Base-by-base conservation (phyloP, 768 basidiomycete species). In the Podaxis sp. region DNA sequence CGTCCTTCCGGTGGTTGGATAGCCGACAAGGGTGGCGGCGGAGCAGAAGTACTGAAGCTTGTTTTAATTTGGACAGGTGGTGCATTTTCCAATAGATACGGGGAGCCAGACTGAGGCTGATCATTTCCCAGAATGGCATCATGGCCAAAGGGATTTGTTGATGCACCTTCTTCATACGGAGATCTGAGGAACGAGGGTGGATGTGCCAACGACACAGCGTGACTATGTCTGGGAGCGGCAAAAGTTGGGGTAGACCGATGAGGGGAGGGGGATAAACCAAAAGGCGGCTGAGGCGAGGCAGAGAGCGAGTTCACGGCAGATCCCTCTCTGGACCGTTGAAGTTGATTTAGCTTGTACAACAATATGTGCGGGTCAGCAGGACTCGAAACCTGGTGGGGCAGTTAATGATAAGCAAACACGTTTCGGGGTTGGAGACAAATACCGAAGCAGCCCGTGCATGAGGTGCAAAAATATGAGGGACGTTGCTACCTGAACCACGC, bases 401-500 rank as follows among this genome's bases (percentile, higher is more conserved):
- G 44, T 51, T 38, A 44, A 44, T 51, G 50, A 48, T 40, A 50
- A 36, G 54, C 53, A 62, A 50, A 66, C 66, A 72, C 66, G 69
- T 68, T 66, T 64, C 53, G 44, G 60, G 64, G 70, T 63, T 56
- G 66, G 50, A 61, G 50, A 57, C 66, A 84, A 86, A 65, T 71
- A 93, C 92, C 64, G 91, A 93, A 57, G 91, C 88, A 61, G 92
- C 90, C 62, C 92, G 85, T 50, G 86, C 88, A 71, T 92, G 91
- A 36, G 89, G 88, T 27, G 86, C 89, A 66, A 85, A 83, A 46
- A 89, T 84, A 67, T 85, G 80, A 46, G 85, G 79, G 55, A 85
- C 69, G 52, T 74, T 75, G 65, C 80, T 82, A 14, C 80, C 78
- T 60, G 78, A 75, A 32, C 85, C 84, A 63, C 81, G 83, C 71